Conservation (phyloP, 2,329 filamentous ascomycete genomes). For the Colletotrichum graminicola region DNA sequence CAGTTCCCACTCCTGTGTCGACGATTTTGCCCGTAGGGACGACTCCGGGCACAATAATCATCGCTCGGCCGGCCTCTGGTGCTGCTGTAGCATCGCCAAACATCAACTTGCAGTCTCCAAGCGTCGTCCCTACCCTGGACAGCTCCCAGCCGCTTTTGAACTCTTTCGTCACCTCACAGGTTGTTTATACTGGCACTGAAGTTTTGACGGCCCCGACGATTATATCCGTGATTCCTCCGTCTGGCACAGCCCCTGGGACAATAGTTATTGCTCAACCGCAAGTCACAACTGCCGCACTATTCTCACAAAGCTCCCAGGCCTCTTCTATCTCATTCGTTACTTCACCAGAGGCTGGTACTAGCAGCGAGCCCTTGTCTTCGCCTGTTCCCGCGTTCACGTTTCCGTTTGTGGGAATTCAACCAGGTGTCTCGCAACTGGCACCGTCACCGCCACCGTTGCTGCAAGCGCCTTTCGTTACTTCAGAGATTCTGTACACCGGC, state of each 20-base stretch:
- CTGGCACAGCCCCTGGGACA: neutral
- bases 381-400: neutral
- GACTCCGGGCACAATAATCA: conserved; percentile 25
- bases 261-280: neutral
- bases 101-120: neutral
- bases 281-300: neutral
- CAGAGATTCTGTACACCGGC: neutral
- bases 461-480: neutral
- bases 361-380: neutral
- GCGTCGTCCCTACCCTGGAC: neutral
- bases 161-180: conserved; percentile 19
- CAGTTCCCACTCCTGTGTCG: neutral
- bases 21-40: conserved; percentile 22
- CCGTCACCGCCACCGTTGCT: neutral
- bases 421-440: neutral
- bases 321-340: neutral
- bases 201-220: neutral
- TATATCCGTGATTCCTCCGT: neutral
- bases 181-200: conserved; percentile 16
- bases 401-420: neutral
- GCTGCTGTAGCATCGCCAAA: neutral
- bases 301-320: too few relatives aligned
- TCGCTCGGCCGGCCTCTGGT: conserved; percentile 1
- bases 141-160: neutral
- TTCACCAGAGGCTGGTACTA: neutral